Conservation (phyloP, 2,329 filamentous ascomycete genomes). For the Aspergillus sp. region DNA sequence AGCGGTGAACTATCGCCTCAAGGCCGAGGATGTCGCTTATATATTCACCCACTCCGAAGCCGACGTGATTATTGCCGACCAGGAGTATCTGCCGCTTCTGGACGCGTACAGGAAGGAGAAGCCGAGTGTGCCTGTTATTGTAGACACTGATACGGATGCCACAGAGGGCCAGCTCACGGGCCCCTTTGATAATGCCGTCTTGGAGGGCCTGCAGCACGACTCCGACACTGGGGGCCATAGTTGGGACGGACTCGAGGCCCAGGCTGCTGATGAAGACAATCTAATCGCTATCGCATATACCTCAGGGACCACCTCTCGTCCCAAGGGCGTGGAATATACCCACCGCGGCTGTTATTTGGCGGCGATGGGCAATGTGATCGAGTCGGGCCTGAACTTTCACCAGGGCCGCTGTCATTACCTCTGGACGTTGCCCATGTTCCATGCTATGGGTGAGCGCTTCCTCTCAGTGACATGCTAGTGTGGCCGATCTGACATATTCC, state of each 20-base stretch:
- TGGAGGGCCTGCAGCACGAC: constrained; percentile 71
- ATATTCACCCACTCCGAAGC: constrained; percentile 83
- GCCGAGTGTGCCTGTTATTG: constrained; percentile 58
- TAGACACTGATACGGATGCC: constrained; percentile 77
- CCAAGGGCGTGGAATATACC: constrained; percentile 89
- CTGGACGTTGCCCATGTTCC: constrained; percentile 88
- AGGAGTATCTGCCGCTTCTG: constrained; percentile 65
- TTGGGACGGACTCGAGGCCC: constrained; percentile 66
- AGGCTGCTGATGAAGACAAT: constrained; percentile 65
- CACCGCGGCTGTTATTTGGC: constrained; percentile 83
- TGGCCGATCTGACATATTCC: constrained; percentile 1
- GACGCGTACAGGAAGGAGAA: constrained; percentile 54
- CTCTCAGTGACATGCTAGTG: not conserved
- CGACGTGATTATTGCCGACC: constrained; percentile 77
- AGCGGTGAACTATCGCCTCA: constrained; percentile 64
- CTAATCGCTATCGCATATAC: constrained; percentile 87
- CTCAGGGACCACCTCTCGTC: constrained; percentile 79
- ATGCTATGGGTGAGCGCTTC: constrained; percentile 50
- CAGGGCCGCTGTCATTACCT: constrained; percentile 67
- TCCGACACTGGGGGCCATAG: constrained; percentile 53
- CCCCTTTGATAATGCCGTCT: constrained; percentile 72
- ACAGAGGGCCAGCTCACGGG: constrained; percentile 65
- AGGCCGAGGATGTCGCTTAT: constrained; percentile 77
- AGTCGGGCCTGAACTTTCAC: constrained; percentile 70
- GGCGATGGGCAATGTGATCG: constrained; percentile 73